phyloP scores from a whole-genome alignment of 192 early-diverging fungal species.

The Phycomyces blakesleeanus region DNA sequence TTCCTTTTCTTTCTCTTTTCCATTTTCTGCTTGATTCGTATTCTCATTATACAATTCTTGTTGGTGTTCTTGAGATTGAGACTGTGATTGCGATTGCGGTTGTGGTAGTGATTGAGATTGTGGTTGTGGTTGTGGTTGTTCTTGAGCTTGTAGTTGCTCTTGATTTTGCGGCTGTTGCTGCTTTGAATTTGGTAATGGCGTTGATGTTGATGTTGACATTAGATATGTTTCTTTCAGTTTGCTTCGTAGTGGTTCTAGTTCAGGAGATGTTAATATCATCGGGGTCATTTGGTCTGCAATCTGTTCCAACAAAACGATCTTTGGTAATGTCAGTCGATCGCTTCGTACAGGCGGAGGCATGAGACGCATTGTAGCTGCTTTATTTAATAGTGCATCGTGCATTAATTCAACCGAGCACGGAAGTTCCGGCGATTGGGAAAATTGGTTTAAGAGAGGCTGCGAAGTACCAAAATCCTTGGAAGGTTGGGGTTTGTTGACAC shows the following conservation, averaged over 20 bases:
- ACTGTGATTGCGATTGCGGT: neutral
- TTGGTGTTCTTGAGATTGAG: neutral
- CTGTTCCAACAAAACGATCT: too few species aligned
- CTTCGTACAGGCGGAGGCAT: conserved; percentile 20
- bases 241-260: too few species aligned
- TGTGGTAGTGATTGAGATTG: neutral
- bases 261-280: too few species aligned
- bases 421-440: neutral
- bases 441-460: conserved; percentile 11
- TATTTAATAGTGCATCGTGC: conserved; percentile 29
- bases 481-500: conserved; percentile 10
- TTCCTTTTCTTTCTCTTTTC: neutral
- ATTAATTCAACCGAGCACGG: neutral
- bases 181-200: neutral
- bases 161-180: neutral
- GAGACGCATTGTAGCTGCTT: conserved; percentile 20
- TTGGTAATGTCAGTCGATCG: neutral
- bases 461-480: conserved; percentile 15
- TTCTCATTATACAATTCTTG: too few species aligned
- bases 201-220: neutral
- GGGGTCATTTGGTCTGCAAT: too few species aligned
- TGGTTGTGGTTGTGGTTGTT: neutral
- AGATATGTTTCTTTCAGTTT: too few species aligned
- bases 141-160: neutral
- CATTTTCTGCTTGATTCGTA: too few species aligned